Base-by-base conservation (phyloP, 306 rosid genomes). In the Amphicarpaea edgeworthii region DNA sequence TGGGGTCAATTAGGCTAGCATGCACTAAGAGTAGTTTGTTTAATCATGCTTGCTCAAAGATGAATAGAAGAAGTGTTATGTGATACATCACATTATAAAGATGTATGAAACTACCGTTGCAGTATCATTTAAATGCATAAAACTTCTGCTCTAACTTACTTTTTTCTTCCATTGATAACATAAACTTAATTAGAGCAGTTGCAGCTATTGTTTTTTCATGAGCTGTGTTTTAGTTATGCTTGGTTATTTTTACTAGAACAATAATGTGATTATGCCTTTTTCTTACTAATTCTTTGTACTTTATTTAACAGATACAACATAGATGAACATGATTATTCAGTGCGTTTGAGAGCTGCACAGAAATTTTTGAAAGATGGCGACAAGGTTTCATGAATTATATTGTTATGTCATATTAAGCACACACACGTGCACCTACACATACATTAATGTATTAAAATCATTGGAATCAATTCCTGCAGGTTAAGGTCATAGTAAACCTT, bases 261-360 rank as follows among this genome's bases (percentile, higher is more conserved):
- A 21, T 20, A 5, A 26, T 32, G 69, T 78, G 77, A 54, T 21
- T 73, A 54, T 61, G 45, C 61, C 53, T 43, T 81, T 12, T 23
- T 55, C 17, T 19, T 62, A 32, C 70, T 10, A 45, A 69, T 8
- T 55, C 16, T 47, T 21, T 79, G 28, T 19, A 53, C 70, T 43
- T 41, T 79, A 21, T 76, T 79, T 55, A 42, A 58, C 96, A 90
- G 99, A 87, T 96, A 88, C 85, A 96, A 89, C 85, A 96, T 96
- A 50, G 99, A 96, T 75, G 91, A 90, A 66, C 99, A 96, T 86
- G 99, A 96, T 85, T 96, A 96, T 77, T 84, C 98, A 19, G 96
- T 96, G 41, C 99, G 99, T 68, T 89, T 96, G 93, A 96, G 51
- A 90, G 93, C 99, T 85, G 99, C 99, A 20, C 83, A 11, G 86